Evolutionary conservation across 768 basidiomycete species (phyloP).

Genomic region (Psilocybe cubensis): DNA sequence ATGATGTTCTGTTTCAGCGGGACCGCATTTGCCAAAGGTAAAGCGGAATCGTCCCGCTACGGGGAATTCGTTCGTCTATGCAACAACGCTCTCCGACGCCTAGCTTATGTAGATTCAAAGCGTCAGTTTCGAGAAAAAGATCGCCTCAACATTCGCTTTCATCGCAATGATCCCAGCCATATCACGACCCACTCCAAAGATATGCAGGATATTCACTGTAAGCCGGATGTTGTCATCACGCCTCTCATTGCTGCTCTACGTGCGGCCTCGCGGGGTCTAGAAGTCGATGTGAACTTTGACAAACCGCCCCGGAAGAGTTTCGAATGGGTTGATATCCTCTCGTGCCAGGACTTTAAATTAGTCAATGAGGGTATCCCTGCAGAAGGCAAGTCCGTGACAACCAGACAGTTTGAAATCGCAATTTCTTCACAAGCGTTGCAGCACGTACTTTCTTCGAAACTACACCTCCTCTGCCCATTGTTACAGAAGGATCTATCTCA

Average conservation of each 20-base stretch:
- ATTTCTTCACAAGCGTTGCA: background rate
- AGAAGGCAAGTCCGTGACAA: background rate
- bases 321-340: background rate
- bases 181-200: background rate
- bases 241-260: background rate
- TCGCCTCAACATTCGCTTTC: background rate
- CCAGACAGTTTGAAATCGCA: background rate
- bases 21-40: background rate
- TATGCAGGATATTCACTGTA: background rate
- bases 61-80: background rate
- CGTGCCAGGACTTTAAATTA: background rate
- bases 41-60: background rate
- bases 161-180: background rate
- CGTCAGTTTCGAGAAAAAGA: background rate
- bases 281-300: background rate
- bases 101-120: background rate
- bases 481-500: background rate
- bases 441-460: background rate
- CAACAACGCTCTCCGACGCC: background rate
- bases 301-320: background rate
- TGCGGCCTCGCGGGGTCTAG: background rate
- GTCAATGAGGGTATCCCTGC: background rate
- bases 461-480: background rate
- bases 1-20: background rate
- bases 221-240: background rate